Evolutionary conservation across 2,329 filamentous ascomycete genomes (phyloP), one percentile per base, ranked within the genome.

Genomic region (Diaporthe nobilis): DNA sequence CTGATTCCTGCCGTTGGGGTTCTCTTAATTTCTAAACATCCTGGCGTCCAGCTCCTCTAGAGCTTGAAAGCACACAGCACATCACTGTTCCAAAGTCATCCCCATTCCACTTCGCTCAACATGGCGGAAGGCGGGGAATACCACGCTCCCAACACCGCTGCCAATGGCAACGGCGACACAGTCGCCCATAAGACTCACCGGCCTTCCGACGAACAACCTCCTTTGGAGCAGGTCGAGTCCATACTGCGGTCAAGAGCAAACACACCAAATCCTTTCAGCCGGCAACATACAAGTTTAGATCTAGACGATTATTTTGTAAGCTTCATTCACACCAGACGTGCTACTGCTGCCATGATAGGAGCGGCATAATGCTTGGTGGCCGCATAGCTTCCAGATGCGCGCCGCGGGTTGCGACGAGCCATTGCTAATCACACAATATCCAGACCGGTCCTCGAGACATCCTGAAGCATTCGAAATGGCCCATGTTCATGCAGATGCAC

Each of bases 391-490:
- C 57, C 12, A 20, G 34, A 37, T 31, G 12, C 22, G 58, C 6
- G 49, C 28, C 25, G 3, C 63, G 6, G 22, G 20, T 6, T 37
- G 22, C 44, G 28, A 51, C 42, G n/a, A 17, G 39, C 49, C 13
- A 12, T 25, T 31, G 58, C 71, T 73, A 10, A 73, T 25, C 25
- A 9, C n/a, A 8, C 20, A 55, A 37, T 20, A 15, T 57, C 4
- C 60, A 87, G 86, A 83, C 82, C 22, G 91, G 91, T 20, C 94
- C 94, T 73, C 89, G 92, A 78, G 92, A 95, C 83, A 90, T 94
- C 77, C 87, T 91, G 74, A 91, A 91, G 80, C 94, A 95, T 83
- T 95, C 93, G 37, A 95, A 94, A 89, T 93, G 93, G 89, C 94
- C 94, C 12, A 89, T 92, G 79, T 95, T 95, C 82, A 84, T 96